These are phyloP conservation scores for Aspergillaceae sp. DNA, from an alignment of 2,329 filamentous ascomycete genomes.

Conservation along the genomic window DNA sequence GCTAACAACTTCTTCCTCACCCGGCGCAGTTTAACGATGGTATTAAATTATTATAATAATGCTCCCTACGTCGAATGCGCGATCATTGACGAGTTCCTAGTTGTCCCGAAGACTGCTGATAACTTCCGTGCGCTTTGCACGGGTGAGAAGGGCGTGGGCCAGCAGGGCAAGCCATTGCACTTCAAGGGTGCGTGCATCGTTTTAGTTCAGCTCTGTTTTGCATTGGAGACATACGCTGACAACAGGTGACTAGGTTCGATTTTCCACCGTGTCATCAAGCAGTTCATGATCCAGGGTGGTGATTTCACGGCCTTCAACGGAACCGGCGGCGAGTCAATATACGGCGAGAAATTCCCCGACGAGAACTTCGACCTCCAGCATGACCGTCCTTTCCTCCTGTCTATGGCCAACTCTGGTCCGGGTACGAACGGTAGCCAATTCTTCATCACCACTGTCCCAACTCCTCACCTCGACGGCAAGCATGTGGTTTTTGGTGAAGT, in stretches of 20 bases:
- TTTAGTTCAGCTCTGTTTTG: neutral
- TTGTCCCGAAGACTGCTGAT: conserved; percentile 90
- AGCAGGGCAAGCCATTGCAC: conserved; percentile 73
- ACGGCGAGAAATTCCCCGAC: conserved; percentile 93
- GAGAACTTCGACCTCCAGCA: conserved; percentile 93
- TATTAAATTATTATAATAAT: conserved; percentile 15
- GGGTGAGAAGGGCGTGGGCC: conserved; percentile 81
- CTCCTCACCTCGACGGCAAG: conserved; percentile 89
- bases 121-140: conserved; percentile 95
- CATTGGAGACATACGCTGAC: neutral
- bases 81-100: conserved; percentile 44
- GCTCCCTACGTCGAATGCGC: neutral
- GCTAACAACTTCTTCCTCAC: conserved; percentile 9
- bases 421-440: conserved; percentile 97
- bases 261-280: conserved; percentile 96
- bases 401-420: conserved; percentile 95
- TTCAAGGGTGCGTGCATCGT: conserved; percentile 57
- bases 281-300: conserved; percentile 97
- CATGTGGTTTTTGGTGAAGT: conserved; percentile 97
- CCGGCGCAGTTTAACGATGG: conserved; percentile 41
- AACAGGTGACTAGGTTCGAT: conserved; percentile 50
- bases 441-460: conserved; percentile 94
- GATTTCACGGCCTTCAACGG: conserved; percentile 94
- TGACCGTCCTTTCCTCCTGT: conserved; percentile 83
- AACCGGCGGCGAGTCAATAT: conserved; percentile 94